Percentiles rank a stretch among this genome's conserved stretches.
Conservation (phyloP, 352 stramenopile species). For the Globisporangium paroecandrum region DNA sequence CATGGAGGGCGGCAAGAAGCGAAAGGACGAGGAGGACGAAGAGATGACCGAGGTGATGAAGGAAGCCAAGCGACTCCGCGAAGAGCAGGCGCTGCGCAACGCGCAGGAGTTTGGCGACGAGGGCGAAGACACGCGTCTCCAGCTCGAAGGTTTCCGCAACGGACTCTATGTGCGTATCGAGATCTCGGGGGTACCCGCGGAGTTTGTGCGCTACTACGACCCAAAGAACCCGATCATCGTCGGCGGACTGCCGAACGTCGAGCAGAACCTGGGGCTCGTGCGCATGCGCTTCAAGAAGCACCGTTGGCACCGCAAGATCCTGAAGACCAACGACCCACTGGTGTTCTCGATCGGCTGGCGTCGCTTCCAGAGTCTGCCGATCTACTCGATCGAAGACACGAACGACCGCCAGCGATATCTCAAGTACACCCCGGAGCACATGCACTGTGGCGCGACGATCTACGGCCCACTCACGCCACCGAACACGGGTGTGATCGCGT, state of each 20-base stretch:
- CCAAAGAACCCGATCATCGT: conserved; percentile 87
- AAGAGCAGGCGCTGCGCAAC: conserved; percentile 86
- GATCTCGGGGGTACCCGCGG: conserved; percentile 90
- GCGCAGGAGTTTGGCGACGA: conserved; percentile 94
- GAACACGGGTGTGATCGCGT: conserved; percentile 97
- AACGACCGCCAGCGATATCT: conserved; percentile 96
- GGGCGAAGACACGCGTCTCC: conserved; percentile 89
- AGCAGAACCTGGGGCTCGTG: conserved; percentile 94
- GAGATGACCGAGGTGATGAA: conserved; percentile 86
- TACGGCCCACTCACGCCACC: conserved; percentile 94
- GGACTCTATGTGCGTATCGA: conserved; percentile 97
- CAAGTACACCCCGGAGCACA: conserved; percentile 99
- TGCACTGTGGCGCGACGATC: conserved; percentile 99
- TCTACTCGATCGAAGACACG: conserved; percentile 98
- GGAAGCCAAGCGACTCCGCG: conserved; percentile 75
- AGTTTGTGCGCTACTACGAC: conserved; percentile 96
- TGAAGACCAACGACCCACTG: conserved; percentile 98
- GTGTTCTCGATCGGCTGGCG: conserved; percentile 99
- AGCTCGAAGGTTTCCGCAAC: conserved; percentile 95
- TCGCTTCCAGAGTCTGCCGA: conserved; percentile 97
- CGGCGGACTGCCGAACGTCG: conserved; percentile 94
- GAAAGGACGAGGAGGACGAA: conserved; percentile 70
- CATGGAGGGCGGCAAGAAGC: conserved; percentile 31
- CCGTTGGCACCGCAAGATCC: conserved; percentile 97
- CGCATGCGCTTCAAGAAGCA: conserved; percentile 99